Percentiles rank a stretch among this genome's conserved stretches.
phyloP scores from a whole-genome alignment of 2,329 filamentous ascomycete species.

The Nothomitra cinnamomea region DNA sequence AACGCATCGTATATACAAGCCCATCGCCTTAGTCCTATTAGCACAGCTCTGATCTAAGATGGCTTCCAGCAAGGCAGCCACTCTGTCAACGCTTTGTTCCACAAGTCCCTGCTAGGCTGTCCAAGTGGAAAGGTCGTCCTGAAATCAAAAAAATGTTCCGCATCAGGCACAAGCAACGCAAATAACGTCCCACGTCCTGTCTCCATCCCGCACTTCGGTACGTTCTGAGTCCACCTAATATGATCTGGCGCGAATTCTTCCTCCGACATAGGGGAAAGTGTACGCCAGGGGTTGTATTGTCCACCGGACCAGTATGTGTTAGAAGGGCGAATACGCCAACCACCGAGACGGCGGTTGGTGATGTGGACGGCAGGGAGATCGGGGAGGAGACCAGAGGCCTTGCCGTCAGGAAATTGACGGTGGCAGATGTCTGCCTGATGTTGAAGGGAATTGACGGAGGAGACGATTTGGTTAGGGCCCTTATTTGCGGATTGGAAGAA shows the following conservation, averaged over 20 bases:
- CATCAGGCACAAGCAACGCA: slow-evolving; percentile 28
- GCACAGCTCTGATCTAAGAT: too few species aligned
- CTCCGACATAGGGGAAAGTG: slow-evolving; percentile 26
- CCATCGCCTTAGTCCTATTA: too few species aligned
- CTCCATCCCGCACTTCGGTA: slow-evolving; percentile 26
- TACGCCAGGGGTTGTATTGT: slow-evolving; percentile 35
- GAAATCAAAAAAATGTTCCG: slow-evolving; percentile 34
- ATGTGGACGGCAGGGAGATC: slow-evolving; percentile 21
- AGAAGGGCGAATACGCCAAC: slow-evolving; percentile 34
- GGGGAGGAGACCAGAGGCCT: slow-evolving; percentile 24
- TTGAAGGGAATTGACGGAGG: slow-evolving; percentile 27
- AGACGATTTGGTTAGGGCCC: slow-evolving; percentile 29
- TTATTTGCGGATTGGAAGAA: slow-evolving; percentile 32
- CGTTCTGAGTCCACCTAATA: slow-evolving; percentile 21
- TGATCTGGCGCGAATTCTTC: slow-evolving; percentile 25
- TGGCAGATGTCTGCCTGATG: slow-evolving; percentile 30
- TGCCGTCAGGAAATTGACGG: slow-evolving; percentile 29
- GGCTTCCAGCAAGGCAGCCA: slow-evolving; percentile 29
- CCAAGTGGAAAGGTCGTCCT: slow-evolving; percentile 19
- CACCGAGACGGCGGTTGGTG: slow-evolving; percentile 29
- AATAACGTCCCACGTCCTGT: slow-evolving; percentile 26
- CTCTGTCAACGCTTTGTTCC: slow-evolving; percentile 24
- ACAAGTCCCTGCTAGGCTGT: slow-evolving; percentile 20
- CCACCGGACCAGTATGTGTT: slow-evolving; percentile 34
- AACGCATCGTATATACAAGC: too few species aligned